Evolutionary conservation across 2,329 filamentous ascomycete genomes (phyloP).

Genomic region (Fonsecaea monophora): DNA sequence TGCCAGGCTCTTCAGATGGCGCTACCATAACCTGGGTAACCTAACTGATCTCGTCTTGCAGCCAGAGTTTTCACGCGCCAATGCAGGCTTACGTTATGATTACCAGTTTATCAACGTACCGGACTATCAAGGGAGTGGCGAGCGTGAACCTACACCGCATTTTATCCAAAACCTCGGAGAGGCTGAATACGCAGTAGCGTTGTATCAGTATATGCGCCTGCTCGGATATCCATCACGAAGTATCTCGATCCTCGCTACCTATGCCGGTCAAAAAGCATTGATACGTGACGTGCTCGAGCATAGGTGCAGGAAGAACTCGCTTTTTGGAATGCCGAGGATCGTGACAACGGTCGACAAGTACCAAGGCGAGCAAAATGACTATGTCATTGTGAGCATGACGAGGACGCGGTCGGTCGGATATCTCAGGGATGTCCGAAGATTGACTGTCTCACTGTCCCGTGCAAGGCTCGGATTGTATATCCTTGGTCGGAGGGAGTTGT

Average conservation of each 20-base stretch:
- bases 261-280: constrained; percentile 87
- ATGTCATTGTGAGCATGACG: constrained; percentile 91
- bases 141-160: constrained; percentile 87
- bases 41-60: constrained; percentile 74
- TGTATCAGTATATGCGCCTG: constrained; percentile 97
- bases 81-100: constrained; percentile 90
- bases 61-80: constrained; percentile 78
- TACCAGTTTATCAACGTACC: constrained; percentile 97
- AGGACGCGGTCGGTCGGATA: constrained; percentile 90
- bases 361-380: constrained; percentile 98
- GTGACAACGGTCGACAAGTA: constrained; percentile 98
- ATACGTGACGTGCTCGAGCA: constrained; percentile 85
- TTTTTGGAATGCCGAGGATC: constrained; percentile 88
- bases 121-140: constrained; percentile 88
- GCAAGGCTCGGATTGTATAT: constrained; percentile 91
- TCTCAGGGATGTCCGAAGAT: constrained; percentile 86
- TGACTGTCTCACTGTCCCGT: constrained; percentile 93
- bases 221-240: constrained; percentile 84
- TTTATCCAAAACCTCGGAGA: constrained; percentile 97
- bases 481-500: constrained; percentile 84
- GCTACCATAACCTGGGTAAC: constrained; percentile 78
- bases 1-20: constrained; percentile 90
- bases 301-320: constrained; percentile 78
- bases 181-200: constrained; percentile 93
- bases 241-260: constrained; percentile 91